Percentiles rank a stretch among this genome's conserved stretches.
These are phyloP conservation scores for Rhodocollybia butyracea DNA, from an alignment of 768 basidiomycete species.

Conservation along the genomic window DNA sequence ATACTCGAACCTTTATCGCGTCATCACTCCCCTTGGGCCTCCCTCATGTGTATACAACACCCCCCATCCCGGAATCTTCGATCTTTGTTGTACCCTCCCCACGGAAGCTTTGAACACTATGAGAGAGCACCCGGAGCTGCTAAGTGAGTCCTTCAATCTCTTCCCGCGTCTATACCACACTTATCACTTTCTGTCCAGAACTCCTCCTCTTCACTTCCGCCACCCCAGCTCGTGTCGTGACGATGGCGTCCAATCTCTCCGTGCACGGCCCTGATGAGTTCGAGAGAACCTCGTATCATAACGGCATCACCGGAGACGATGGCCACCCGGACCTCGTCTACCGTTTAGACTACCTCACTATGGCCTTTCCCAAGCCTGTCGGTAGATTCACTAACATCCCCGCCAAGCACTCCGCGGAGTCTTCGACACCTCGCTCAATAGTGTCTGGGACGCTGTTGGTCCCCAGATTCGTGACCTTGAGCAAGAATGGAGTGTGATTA, in stretches of 20 bases:
- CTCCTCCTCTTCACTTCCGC: too few relatives aligned
- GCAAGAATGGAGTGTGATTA: constrained; percentile 59
- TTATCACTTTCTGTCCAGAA: constrained; percentile 9
- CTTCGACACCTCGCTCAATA: constrained; percentile 36
- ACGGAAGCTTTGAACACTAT: too few relatives aligned
- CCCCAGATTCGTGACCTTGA: constrained; percentile 33
- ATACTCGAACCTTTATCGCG: too few relatives aligned
- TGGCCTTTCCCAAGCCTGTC: constrained; percentile 25
- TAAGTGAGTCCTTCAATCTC: too few relatives aligned
- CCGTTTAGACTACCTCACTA: constrained; percentile 24
- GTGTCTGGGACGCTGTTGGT: constrained; percentile 36
- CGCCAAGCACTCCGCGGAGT: constrained; percentile 35
- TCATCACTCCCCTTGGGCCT: too few relatives aligned
- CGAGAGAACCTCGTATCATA: constrained; percentile 28
- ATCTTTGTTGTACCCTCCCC: too few relatives aligned
- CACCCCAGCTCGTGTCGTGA: too few relatives aligned
- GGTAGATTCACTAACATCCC: constrained; percentile 25
- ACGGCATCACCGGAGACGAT: constrained; percentile 29
- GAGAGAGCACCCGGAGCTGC: too few relatives aligned
- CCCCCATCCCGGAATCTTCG: too few relatives aligned
- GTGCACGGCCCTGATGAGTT: constrained; percentile 20
- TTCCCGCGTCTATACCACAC: constrained; percentile 9
- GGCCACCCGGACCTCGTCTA: constrained; percentile 32
- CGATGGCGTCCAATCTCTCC: too few relatives aligned
- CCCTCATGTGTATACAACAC: too few relatives aligned